These are phyloP conservation scores for Geosmithia flava DNA, from an alignment of 2,329 filamentous ascomycete genomes.

Conservation along the genomic window DNA sequence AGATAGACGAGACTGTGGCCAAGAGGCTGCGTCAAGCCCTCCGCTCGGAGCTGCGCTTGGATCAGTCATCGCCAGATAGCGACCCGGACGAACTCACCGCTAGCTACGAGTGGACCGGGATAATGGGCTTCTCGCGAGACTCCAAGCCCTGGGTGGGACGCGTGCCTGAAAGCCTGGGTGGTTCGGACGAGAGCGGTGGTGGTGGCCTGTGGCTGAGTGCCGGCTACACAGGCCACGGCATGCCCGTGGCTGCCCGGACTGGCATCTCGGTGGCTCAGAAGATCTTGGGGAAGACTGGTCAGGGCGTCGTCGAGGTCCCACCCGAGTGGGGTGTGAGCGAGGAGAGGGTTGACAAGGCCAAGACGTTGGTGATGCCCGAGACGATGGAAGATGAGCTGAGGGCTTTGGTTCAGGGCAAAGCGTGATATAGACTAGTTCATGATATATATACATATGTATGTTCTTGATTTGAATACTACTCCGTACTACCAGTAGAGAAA, in stretches of 20 bases:
- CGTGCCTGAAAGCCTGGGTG: slow-evolving; percentile 40
- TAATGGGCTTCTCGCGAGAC: slow-evolving; percentile 67
- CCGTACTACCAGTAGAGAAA: no score
- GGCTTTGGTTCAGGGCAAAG: slow-evolving; percentile 2
- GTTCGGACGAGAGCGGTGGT: slow-evolving; percentile 16
- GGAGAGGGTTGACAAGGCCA: slow-evolving; percentile 10
- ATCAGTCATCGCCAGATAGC: slow-evolving; percentile 6
- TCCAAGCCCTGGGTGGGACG: slow-evolving; percentile 57
- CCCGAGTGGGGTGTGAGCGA: slow-evolving; percentile 24
- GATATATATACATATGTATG: background rate
- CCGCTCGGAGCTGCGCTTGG: slow-evolving; percentile 26
- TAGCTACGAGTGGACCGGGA: slow-evolving; percentile 62
- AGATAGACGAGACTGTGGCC: slow-evolving; percentile 42
- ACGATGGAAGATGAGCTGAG: slow-evolving; percentile 13
- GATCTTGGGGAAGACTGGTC: slow-evolving; percentile 30
- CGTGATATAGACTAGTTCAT: background rate
- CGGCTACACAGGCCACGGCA: slow-evolving; percentile 64
- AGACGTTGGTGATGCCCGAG: slow-evolving; percentile 8
- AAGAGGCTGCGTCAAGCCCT: slow-evolving; percentile 39
- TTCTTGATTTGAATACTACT: background rate
- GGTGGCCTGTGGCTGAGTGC: slow-evolving; percentile 49
- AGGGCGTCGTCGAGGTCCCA: slow-evolving; percentile 32
- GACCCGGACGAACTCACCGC: slow-evolving; percentile 33
- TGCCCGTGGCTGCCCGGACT: slow-evolving; percentile 60
- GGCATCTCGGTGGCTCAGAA: slow-evolving; percentile 51